Conservation (phyloP, 163 green algal species). For the Coccomyxa subellipsoidea region DNA sequence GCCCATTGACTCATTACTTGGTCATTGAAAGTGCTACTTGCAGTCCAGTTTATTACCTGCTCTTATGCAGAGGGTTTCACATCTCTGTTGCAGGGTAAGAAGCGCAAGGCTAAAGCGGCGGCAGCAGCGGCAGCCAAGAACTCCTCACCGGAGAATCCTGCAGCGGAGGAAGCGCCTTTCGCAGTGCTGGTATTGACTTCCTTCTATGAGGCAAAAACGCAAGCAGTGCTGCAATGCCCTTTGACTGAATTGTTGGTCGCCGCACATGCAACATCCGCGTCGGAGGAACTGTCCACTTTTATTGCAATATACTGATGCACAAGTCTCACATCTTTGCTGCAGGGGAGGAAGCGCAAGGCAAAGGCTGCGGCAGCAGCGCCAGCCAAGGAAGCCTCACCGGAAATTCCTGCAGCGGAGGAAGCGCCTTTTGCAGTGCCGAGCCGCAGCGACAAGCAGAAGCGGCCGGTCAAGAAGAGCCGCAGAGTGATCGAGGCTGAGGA, state of each 20-base stretch:
- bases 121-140: neutral
- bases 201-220: no score
- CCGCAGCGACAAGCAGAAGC: neutral
- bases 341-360: neutral
- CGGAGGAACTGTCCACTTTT: no score
- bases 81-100: neutral
- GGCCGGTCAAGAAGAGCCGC: conserved; percentile 5
- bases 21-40: no score
- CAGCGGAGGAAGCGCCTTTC: neutral
- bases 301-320: no score
- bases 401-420: neutral
- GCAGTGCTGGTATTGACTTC: no score
- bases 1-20: no score
- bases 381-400: neutral
- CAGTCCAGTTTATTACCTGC: no score
- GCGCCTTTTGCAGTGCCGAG: neutral
- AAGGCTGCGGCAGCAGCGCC: neutral
- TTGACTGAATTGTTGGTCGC: no score
- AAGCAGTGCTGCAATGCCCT: no score
- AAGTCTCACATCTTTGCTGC: no score
- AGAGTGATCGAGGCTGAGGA: neutral
- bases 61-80: no score
- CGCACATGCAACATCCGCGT: no score
- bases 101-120: neutral
- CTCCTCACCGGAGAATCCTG: neutral